phyloP scores from a whole-genome alignment of 805 yeast species.

The Citeromyces nyonsensis region DNA sequence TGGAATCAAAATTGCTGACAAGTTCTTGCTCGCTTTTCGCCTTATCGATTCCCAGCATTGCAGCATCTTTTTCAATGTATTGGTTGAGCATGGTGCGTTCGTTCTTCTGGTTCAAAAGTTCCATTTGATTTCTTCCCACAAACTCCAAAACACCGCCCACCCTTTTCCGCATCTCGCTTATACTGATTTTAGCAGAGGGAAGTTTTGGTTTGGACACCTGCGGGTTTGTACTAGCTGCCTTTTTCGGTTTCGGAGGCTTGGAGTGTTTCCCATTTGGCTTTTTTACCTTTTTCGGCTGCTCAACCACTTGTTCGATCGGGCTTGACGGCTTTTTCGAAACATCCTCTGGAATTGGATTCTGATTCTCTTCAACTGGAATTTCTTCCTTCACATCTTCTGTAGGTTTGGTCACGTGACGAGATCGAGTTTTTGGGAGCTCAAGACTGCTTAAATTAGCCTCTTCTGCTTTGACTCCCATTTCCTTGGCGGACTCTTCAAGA shows the following conservation, averaged over 20 bases:
- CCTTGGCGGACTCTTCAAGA: conserved; percentile 40
- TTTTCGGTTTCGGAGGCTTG: conserved; percentile 4
- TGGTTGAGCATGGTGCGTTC: conserved; percentile 32
- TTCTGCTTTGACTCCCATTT: conserved; percentile 17
- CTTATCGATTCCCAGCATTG: conserved; percentile 5
- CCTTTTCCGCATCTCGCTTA: conserved; percentile 77
- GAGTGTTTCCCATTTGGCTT: conserved; percentile 3
- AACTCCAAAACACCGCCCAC: conserved; percentile 86
- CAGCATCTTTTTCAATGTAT: conserved; percentile 18
- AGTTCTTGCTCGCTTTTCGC: conserved; percentile 17
- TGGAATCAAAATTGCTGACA: conserved; percentile 37
- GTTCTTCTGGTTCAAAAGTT: conserved; percentile 60
- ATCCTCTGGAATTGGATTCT: conserved; percentile 3
- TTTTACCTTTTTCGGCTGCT: conserved; percentile 2
- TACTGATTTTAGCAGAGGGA: conserved; percentile 60
- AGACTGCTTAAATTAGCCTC: no score
- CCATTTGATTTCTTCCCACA: conserved; percentile 75
- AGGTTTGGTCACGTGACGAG: background rate
- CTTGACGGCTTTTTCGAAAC: background rate
- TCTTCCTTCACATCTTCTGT: conserved; percentile 7
- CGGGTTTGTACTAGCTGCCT: conserved; percentile 17
- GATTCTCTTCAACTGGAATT: conserved; percentile 5
- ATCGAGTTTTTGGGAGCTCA: background rate
- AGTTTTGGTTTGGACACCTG: conserved; percentile 74
- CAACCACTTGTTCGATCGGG: background rate